Evolutionary conservation across 1,284 basidiomycete species (phyloP), one percentile per base, ranked within the genome.

Genomic region (Irpex sp.): DNA sequence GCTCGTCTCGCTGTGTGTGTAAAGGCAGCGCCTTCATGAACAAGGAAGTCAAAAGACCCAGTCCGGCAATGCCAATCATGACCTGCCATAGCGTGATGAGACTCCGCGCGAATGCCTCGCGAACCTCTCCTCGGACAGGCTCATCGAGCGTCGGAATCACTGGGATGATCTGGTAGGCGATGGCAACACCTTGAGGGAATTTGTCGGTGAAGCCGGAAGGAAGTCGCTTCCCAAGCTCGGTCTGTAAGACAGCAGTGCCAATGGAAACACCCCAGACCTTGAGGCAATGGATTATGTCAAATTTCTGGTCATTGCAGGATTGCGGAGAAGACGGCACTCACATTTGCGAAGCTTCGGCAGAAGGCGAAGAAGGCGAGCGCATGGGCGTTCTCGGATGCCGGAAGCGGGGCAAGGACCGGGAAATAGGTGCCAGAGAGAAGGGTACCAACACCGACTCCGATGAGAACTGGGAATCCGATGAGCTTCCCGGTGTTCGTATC

Each of bases 231-330:
- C 68, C 68, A 5, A 80, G 74, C 65, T 76, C 65, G 61, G 79
- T 81, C 61, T 80, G 74, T 0, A 81, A 69, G n/a, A 81, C 71
- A 0, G 76, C 72, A 26, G 71, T 69, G 2, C 74, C 71, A 62
- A 79, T 75, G 2, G 78, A 70, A 58, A 79, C 70, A 1, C 79
- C 79, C 75, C 76, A 80, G 1, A 72, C 74, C 75, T 78, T 56
- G 8, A 43, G 11, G 39, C 26, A 26, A 26, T 26, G 26, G 26
- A 26, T 26, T 26, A 75, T 7, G 65, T 61, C 63, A 69, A 69
- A 46, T 71, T 68, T 3, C 69, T 64, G 21, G 71, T 60, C 7
- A 68, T 67, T 17, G 53, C 57, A 9, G 64, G 65, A 7, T 69
- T 67, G 47, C 53, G 26, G n/a, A 19, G 35, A 50, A 50, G 57